phyloP scores from a whole-genome alignment of 768 basidiomycete genomes.

The Phylloporus sp. region DNA sequence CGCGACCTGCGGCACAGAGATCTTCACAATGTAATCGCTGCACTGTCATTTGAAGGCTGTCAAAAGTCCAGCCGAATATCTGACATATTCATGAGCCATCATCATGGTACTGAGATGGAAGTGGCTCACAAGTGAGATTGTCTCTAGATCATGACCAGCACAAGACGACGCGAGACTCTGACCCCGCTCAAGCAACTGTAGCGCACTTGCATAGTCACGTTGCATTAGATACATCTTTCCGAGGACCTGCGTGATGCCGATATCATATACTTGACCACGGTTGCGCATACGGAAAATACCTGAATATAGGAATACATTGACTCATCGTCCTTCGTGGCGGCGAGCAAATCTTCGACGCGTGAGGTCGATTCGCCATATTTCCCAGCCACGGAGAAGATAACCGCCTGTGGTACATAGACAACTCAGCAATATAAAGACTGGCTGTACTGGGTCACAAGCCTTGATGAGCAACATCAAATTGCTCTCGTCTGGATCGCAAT shows the following conservation, averaged over 20 bases:
- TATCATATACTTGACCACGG: neutral
- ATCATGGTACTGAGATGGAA: neutral
- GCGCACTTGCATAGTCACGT: neutral
- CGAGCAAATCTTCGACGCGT: neutral
- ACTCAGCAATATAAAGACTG: neutral
- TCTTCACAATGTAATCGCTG: neutral
- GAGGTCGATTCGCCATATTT: neutral
- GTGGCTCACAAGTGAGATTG: too few relatives aligned
- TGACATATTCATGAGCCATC: neutral
- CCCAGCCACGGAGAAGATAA: neutral
- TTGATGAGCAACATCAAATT: constrained; percentile 7
- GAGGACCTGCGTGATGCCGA: neutral
- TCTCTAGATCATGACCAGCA: too few relatives aligned
- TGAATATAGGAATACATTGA: neutral
- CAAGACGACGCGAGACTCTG: too few relatives aligned
- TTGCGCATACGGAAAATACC: neutral
- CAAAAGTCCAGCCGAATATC: constrained; percentile 8
- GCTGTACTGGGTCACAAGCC: neutral
- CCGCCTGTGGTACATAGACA: neutral
- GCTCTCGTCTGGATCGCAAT: neutral
- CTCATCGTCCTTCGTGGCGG: neutral
- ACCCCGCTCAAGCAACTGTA: neutral
- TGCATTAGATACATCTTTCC: neutral
- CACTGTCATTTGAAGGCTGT: neutral
- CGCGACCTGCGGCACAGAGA: neutral